Conservation (phyloP, 78 protist species). For the Anaeramoeba flamelloides region DNA sequence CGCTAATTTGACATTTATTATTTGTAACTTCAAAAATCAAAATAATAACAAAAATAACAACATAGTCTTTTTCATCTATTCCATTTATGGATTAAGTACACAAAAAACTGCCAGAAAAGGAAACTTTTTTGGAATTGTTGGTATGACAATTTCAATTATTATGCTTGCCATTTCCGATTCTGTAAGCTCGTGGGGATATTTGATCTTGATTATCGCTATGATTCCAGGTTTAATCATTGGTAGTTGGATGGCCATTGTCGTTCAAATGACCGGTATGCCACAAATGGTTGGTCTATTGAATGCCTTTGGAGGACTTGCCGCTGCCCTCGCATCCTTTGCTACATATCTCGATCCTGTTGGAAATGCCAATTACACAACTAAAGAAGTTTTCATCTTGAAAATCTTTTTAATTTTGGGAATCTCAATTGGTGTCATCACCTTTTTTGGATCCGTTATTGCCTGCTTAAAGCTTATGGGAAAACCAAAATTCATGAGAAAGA, state of each 20-base stretch:
- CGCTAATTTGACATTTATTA: no score
- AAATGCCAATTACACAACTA: conserved; percentile 1
- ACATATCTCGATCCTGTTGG: neutral
- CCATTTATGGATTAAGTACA: conserved; percentile 18
- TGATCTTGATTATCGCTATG: neutral
- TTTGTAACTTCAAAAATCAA: no score
- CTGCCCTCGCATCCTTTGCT: conserved; percentile 21
- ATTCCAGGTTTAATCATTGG: conserved; percentile 16
- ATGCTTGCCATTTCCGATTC: neutral
- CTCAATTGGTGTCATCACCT: neutral
- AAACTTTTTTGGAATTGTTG: conserved; percentile 4
- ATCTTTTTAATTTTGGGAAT: neutral
- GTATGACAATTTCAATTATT: conserved; percentile 3
- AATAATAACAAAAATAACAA: no score
- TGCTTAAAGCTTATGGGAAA: conserved; percentile 9
- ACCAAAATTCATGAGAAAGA: no score
- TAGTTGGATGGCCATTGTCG: neutral
- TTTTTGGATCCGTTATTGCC: neutral
- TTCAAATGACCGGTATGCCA: conserved; percentile 15
- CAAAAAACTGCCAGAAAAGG: conserved; percentile 25
- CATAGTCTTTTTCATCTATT: conserved; percentile 28
- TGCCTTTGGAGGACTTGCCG: conserved; percentile 52
- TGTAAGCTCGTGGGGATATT: neutral
- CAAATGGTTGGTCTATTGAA: conserved; percentile 44
- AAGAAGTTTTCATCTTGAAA: neutral